These are phyloP conservation scores for Penicillium sp. DNA, from an alignment of 2,329 filamentous ascomycete genomes.

Conservation along the genomic window DNA sequence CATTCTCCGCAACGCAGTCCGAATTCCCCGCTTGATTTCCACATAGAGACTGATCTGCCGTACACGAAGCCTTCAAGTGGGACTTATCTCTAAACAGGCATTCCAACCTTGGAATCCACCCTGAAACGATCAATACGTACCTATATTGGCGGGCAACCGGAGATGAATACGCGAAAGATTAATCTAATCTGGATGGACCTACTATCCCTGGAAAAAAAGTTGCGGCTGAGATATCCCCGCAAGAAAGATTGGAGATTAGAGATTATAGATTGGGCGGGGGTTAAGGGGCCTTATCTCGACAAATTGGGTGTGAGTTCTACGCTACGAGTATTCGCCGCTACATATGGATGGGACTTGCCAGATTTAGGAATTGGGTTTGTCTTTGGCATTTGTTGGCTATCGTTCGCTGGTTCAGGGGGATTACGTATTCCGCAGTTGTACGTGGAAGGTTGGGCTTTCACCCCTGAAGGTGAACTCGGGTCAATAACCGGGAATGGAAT, in stretches of 20 bases:
- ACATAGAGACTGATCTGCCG: background rate
- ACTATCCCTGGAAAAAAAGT: background rate
- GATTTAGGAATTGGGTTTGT: too few relatives aligned
- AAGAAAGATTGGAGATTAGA: background rate
- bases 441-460: too few relatives aligned
- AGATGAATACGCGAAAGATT: background rate
- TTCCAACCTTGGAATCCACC: background rate
- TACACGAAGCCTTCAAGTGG: background rate
- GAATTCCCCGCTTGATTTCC: background rate
- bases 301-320: background rate
- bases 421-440: too few relatives aligned
- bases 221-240: background rate
- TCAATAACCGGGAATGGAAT: too few relatives aligned
- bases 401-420: too few relatives aligned
- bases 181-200: background rate
- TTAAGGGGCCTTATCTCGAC: background rate
- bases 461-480: too few relatives aligned
- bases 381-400: too few relatives aligned
- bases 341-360: background rate
- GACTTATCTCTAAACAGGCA: background rate
- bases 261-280: background rate
- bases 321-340: background rate
- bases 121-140: background rate
- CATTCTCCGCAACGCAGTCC: background rate
- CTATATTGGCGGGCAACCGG: background rate